Evolutionary conservation across 495 filamentous ascomycete genomes (phyloP).

Genomic region (Aspergillus sparsus): DNA sequence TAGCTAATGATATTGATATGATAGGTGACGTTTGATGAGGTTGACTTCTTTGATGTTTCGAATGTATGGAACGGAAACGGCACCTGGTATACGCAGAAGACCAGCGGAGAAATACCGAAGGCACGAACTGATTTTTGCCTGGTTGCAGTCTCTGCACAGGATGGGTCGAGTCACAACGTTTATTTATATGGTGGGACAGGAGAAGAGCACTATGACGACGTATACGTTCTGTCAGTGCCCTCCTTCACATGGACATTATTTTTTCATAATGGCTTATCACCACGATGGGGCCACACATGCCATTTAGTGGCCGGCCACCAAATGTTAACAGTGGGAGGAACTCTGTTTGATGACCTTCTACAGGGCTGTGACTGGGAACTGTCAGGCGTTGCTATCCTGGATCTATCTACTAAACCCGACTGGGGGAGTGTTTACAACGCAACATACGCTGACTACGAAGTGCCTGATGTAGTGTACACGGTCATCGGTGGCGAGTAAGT

Average conservation of each 20-base stretch:
- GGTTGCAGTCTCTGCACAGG: conserved; percentile 59
- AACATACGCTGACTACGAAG: conserved; percentile 3
- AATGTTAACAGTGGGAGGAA: conserved; percentile 67
- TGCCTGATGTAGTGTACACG: background rate
- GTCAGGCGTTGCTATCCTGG: background rate
- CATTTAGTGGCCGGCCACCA: conserved; percentile 64
- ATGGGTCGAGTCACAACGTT: conserved; percentile 64
- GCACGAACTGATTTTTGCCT: conserved; percentile 63
- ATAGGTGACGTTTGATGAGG: conserved; percentile 29
- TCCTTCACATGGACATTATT: conserved; percentile 68
- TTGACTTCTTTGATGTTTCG: conserved; percentile 43
- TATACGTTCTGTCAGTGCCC: conserved; percentile 73
- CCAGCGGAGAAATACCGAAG: conserved; percentile 52
- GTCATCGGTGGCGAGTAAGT: conserved; percentile 3
- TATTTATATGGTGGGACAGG: conserved; percentile 73
- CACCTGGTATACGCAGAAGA: conserved; percentile 57
- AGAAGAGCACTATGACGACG: conserved; percentile 59
- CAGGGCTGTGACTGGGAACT: background rate
- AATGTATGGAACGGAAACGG: conserved; percentile 11
- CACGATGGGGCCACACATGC: conserved; percentile 65
- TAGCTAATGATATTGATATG: background rate
- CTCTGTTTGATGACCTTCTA: no score
- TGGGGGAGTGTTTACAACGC: conserved; percentile 9
- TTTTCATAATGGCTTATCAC: conserved; percentile 39
- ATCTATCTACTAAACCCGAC: background rate